Base-by-base conservation (phyloP, 2,329 filamentous ascomycete genomes). In the Talaromyces sp. region DNA sequence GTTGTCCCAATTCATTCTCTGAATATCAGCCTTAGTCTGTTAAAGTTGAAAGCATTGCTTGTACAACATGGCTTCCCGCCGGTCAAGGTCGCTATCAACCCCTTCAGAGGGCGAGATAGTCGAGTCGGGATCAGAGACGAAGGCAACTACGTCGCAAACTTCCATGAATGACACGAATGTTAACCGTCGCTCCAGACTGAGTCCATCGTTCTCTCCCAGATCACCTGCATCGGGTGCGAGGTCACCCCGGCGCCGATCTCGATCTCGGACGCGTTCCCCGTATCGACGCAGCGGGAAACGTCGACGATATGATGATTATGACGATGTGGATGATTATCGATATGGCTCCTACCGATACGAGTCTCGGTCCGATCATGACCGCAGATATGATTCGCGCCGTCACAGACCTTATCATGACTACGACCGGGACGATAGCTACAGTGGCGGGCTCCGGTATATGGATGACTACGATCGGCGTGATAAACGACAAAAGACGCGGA, bases 121-220 rank as follows among this genome's bases (percentile, higher is more conserved):
- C 74, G 89, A 92, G 77, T 84, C 84, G 77, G 81, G 82, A 76
- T 82, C 80, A 81, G 82, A 84, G 78, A 75, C 70, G 75, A 94
- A 94, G 90, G 89, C 90, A 94, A 89, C 88, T 89, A 87, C 76
- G 77, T 80, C 88, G 86, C 84, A 86, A 82, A 80, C 82, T 81
- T 82, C 82, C 76, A 78, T 83, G 82, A 84, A 86, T 83, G 83
- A 85, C 87, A 86, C 80, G 84, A 86, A 83, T 84, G 87, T 96
- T 96, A 89, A 96, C 90, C 89, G 88, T 84, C 85, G 81, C 82
- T 84, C 88, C 89, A 96, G 91, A 92, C 82, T 77, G 78, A 84
- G 82, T 80, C 67, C 68, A 67, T 69, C 75, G 66, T 69, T 71
- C 63, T 69, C 70, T 58, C 64, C 76, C 73, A 83, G 80, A 80